A percentile compares a stretch with the other conserved stretches of the same genome.
phyloP scores from a whole-genome alignment of 2,329 filamentous ascomycete genomes.

The Ascochyta fabae region DNA sequence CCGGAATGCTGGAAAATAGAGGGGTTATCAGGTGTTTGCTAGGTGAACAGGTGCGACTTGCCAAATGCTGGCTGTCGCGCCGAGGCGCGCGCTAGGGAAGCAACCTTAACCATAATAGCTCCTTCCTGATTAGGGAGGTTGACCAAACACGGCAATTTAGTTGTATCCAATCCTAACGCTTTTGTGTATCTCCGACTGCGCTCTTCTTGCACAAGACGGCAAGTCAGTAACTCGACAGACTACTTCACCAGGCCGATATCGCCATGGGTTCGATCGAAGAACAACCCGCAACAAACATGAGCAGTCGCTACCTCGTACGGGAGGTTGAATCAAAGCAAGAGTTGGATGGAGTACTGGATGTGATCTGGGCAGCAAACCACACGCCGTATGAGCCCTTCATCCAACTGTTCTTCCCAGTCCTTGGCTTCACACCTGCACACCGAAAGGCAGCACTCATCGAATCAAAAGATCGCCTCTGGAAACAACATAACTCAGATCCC shows the following conservation, averaged over 20 bases:
- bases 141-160: slow-evolving; percentile 33
- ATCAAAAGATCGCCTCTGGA: slow-evolving; percentile 43
- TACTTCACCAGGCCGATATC: slow-evolving; percentile 26
- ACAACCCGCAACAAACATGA: slow-evolving; percentile 22
- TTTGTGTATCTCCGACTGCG: slow-evolving; percentile 36
- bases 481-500: slow-evolving; percentile 30
- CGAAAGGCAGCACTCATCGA: slow-evolving; percentile 35
- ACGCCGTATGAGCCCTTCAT: slow-evolving; percentile 45
- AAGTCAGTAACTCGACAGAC: slow-evolving; percentile 16
- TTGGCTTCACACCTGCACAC: slow-evolving; percentile 35
- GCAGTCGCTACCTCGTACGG: slow-evolving; percentile 33
- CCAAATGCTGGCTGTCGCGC: slow-evolving; percentile 23
- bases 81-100: slow-evolving; percentile 27
- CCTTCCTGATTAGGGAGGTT: slow-evolving; percentile 34
- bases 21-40: slow-evolving; percentile 22
- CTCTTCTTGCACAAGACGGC: slow-evolving; percentile 29
- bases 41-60: slow-evolving; percentile 26
- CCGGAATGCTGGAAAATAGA: slow-evolving; percentile 21
- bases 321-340: slow-evolving; percentile 37
- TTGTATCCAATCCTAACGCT: slow-evolving; percentile 27
- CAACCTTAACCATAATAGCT: slow-evolving; percentile 17
- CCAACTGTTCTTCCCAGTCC: slow-evolving; percentile 44
- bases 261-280: slow-evolving; percentile 30
- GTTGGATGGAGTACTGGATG: slow-evolving; percentile 39
- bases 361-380: slow-evolving; percentile 46